Percentiles rank a stretch among this genome's conserved stretches.
Evolutionary conservation across 768 basidiomycete genomes (phyloP).

Genomic region (Serendipita indica): DNA sequence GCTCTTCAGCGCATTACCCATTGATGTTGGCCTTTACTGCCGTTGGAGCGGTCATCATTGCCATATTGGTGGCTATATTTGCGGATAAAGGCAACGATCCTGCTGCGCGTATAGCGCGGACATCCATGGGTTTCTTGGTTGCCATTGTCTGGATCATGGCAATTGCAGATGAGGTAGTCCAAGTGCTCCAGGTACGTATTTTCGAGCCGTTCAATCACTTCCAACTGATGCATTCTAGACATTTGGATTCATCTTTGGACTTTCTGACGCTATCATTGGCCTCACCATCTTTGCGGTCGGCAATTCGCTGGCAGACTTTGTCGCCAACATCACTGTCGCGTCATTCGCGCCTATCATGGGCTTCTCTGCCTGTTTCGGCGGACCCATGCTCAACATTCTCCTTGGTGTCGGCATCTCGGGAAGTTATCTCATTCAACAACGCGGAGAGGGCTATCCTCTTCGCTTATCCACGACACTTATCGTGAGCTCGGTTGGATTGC

Average conservation of each 20-base stretch:
- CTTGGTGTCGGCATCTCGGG: slow-evolving; percentile 88
- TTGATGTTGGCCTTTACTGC: slow-evolving; percentile 43
- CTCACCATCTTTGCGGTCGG: slow-evolving; percentile 86
- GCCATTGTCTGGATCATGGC: slow-evolving; percentile 97
- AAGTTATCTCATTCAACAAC: slow-evolving; percentile 61
- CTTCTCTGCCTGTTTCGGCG: slow-evolving; percentile 88
- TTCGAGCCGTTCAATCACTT: not conserved
- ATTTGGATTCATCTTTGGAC: slow-evolving; percentile 83
- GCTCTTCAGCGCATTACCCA: slow-evolving; percentile 28
- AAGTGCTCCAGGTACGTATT: slow-evolving; percentile 59
- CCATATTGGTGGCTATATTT: slow-evolving; percentile 42
- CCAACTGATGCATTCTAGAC: slow-evolving; percentile 35
- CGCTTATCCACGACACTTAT: slow-evolving; percentile 71
- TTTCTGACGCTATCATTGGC: slow-evolving; percentile 95
- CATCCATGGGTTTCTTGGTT: slow-evolving; percentile 81
- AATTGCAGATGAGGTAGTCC: slow-evolving; percentile 90
- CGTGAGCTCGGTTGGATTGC: slow-evolving; percentile 70
- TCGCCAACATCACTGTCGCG: slow-evolving; percentile 93
- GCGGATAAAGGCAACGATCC: slow-evolving; percentile 43
- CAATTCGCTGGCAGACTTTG: slow-evolving; percentile 90
- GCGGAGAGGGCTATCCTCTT: slow-evolving; percentile 46
- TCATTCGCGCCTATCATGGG: slow-evolving; percentile 90
- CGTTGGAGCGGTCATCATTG: slow-evolving; percentile 39
- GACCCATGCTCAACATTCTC: slow-evolving; percentile 83
- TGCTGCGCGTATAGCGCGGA: slow-evolving; percentile 50